Evolutionary conservation across 1,139 yeast species (phyloP).

Genomic region (Lipomyces yarrowii): DNA sequence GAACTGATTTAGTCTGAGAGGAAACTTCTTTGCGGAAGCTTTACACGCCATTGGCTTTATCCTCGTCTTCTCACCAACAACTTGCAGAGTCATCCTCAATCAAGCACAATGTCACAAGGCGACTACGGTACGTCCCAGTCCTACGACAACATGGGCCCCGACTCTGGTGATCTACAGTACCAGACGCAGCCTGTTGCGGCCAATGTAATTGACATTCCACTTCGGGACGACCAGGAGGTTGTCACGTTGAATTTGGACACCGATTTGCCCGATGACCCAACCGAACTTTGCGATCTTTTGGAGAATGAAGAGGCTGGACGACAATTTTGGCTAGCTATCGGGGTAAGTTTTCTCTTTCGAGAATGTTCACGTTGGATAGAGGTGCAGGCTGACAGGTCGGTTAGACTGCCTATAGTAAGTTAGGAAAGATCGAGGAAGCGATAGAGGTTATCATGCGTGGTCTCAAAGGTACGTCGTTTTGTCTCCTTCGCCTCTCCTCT

Average conservation of each 20-base stretch:
- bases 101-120: not conserved
- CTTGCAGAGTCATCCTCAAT: not conserved
- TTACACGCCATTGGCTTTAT: not conserved
- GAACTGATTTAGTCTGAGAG: not conserved
- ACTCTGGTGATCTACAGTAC: not conserved
- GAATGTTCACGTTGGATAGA: not conserved
- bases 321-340: conserved; percentile 82
- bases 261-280: conserved; percentile 88
- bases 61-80: not conserved
- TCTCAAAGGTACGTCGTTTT: conserved; percentile 44
- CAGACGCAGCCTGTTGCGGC: conserved; percentile 8
- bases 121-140: not conserved
- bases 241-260: conserved; percentile 50
- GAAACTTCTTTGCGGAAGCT: not conserved
- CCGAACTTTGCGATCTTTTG: conserved; percentile 74
- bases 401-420: conserved; percentile 67
- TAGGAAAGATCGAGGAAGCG: conserved; percentile 63
- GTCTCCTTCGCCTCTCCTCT: conserved; percentile 4
- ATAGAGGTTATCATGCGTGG: conserved; percentile 66
- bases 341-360: conserved; percentile 41
- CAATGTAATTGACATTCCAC: conserved; percentile 46
- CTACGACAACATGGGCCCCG: conserved; percentile 12
- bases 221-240: conserved; percentile 46
- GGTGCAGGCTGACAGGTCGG: not conserved
- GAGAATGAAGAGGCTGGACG: conserved; percentile 76